phyloP scores from a whole-genome alignment of 768 basidiomycete species.

The Lactifluus echinatus region DNA sequence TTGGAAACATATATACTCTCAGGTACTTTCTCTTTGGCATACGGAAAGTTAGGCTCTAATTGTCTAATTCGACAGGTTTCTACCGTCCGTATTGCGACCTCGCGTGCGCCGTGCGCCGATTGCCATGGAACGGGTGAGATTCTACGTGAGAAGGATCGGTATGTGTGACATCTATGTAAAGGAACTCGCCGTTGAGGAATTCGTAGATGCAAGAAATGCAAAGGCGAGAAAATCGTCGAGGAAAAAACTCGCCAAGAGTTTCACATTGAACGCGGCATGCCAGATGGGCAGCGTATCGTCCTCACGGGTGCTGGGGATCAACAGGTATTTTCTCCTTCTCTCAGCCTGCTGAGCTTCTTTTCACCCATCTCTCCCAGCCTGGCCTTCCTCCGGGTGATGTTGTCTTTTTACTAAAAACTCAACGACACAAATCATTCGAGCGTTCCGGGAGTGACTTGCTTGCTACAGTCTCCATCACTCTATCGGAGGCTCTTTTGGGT shows the following conservation, averaged over 20 bases:
- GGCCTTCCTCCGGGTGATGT: slow-evolving; percentile 85
- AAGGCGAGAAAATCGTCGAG: slow-evolving; percentile 72
- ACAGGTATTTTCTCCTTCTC: slow-evolving; percentile 42
- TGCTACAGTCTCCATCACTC: slow-evolving; percentile 72
- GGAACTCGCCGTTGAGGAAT: slow-evolving; percentile 8
- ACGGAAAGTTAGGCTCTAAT: neutral
- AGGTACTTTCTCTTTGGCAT: slow-evolving; percentile 29
- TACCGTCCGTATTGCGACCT: slow-evolving; percentile 39
- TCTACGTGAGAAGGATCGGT: slow-evolving; percentile 81
- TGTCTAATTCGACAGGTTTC: slow-evolving; percentile 30
- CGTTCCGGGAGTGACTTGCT: slow-evolving; percentile 76
- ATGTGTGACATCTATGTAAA: slow-evolving; percentile 17
- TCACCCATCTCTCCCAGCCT: slow-evolving; percentile 42
- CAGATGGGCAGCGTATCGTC: slow-evolving; percentile 75
- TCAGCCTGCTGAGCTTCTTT: neutral
- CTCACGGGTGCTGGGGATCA: slow-evolving; percentile 91
- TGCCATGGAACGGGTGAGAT: slow-evolving; percentile 64
- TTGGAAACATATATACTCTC: slow-evolving; percentile 52
- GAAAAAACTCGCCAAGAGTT: slow-evolving; percentile 90
- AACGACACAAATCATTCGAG: slow-evolving; percentile 72
- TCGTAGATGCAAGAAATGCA: slow-evolving; percentile 89
- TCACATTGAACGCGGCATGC: slow-evolving; percentile 79
- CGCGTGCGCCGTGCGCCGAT: slow-evolving; percentile 52
- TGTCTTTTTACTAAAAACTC: slow-evolving; percentile 65
- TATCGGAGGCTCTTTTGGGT: slow-evolving; percentile 93